Base-by-base conservation (phyloP, 139 green algal species). In the Diplosphaera chodatii region DNA sequence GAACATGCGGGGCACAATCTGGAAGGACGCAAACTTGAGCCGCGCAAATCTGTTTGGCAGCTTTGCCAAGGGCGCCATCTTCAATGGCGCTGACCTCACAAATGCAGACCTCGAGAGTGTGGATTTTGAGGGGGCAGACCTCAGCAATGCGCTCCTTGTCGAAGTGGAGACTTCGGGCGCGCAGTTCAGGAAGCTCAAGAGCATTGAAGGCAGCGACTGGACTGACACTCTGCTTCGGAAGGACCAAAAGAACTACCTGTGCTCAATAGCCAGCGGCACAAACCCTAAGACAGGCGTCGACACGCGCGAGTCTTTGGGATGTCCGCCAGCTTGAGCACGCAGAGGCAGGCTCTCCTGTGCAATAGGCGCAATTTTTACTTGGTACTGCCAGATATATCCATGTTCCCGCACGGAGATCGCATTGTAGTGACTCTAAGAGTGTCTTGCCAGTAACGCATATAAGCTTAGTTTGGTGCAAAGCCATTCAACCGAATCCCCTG, bases 281-380 rank as follows among this genome's bases (percentile, higher is more conserved):
- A 96, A 96, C 78, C 82, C 89, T 22, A 79, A 27, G 31, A 96
- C 91, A 13, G 89, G 91, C 23, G 85, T 92, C 22, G 79, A 86
- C 73, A 96, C 89, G 0, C 67, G 76, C 1, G 89, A 96, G 65
- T 90, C 78, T 68, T 72, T 96, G 28, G 56, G 84, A 25, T 96
- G 90, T 75, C 80, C 83, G 25, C 37, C 33, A 20, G 25, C 22
- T n/a, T 73, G 55, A 66, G 2, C n/a, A n/a, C n/a, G n/a, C n/a
- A n/a, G n/a, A n/a, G n/a, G n/a, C n/a, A n/a, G n/a, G n/a, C n/a
- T n/a, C n/a, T n/a, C n/a, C n/a, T n/a, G n/a, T n/a, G n/a, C n/a
- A n/a, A n/a, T n/a, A n/a, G n/a, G n/a, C n/a, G n/a, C n/a, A n/a
- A n/a, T n/a, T n/a, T n/a, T n/a, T n/a, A n/a, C n/a, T n/a, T n/a